Conservation (phyloP, 192 early-diverging fungal species). For the Cladochytrium replicatum region DNA sequence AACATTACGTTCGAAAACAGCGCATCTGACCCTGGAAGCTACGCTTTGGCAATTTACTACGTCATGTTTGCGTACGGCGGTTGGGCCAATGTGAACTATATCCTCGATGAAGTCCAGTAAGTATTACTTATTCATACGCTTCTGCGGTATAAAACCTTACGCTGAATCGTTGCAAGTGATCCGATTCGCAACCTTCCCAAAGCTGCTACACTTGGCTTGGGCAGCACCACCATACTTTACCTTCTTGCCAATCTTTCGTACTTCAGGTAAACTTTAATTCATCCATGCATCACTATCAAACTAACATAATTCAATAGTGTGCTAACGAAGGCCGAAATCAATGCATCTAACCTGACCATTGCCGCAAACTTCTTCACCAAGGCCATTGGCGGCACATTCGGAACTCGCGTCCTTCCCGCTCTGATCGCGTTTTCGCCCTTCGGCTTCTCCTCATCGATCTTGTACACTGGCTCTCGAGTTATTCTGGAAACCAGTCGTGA, state of each 20-base stretch:
- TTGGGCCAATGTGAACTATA: conserved; percentile 71
- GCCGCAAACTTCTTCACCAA: conserved; percentile 47
- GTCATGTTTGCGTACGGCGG: conserved; percentile 50
- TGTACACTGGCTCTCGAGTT: too few species aligned
- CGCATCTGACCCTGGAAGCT: conserved; percentile 31
- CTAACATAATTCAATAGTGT: too few species aligned
- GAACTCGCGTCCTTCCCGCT: conserved; percentile 39
- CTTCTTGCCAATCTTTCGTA: conserved; percentile 74
- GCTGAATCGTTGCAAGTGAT: too few species aligned
- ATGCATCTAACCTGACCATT: conserved; percentile 50
- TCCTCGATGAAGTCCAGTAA: conserved; percentile 78
- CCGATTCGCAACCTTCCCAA: conserved; percentile 70
- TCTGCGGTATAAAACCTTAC: background rate
- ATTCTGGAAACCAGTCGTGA: too few species aligned
- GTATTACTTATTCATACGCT: too few species aligned
- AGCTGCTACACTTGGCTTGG: conserved; percentile 67
- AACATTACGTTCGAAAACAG: conserved; percentile 56
- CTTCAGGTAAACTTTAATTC: too few species aligned
- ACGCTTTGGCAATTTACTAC: conserved; percentile 39
- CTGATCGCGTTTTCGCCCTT: conserved; percentile 41
- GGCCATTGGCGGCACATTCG: conserved; percentile 41
- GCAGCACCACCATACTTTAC: conserved; percentile 61
- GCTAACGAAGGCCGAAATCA: conserved; percentile 55
- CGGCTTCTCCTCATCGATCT: conserved; percentile 38
- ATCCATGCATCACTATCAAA: too few species aligned